Evolutionary conservation across 2,329 filamentous ascomycete genomes (phyloP).

Genomic region (Cryphonectria carpinicola): DNA sequence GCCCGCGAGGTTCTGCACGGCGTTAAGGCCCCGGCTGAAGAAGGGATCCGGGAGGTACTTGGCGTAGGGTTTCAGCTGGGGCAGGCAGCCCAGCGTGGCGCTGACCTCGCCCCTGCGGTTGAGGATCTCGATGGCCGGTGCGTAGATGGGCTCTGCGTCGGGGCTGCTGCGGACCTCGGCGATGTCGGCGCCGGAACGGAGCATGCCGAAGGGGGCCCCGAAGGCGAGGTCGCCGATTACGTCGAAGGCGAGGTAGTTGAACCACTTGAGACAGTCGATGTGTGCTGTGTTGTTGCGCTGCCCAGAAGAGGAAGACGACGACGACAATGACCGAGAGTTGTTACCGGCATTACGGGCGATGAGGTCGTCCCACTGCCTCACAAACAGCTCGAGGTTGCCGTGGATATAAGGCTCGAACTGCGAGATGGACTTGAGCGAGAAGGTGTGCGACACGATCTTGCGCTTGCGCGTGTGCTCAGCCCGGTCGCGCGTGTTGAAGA

Average conservation of each 20-base stretch:
- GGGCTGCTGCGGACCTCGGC: constrained; percentile 71
- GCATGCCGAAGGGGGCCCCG: constrained; percentile 82
- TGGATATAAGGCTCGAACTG: constrained; percentile 92
- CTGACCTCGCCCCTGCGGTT: constrained; percentile 89
- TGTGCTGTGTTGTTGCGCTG: constrained; percentile 57
- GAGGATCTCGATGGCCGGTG: constrained; percentile 82
- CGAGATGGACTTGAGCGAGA: constrained; percentile 77
- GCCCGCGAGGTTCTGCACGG: constrained; percentile 80
- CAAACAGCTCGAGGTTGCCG: constrained; percentile 74
- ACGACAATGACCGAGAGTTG: constrained; percentile 36
- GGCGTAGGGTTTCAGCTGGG: constrained; percentile 77
- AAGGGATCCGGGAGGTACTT: constrained; percentile 81
- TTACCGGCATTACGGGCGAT: constrained; percentile 46
- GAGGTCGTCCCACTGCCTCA: constrained; percentile 72
- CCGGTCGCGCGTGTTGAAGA: constrained; percentile 89
- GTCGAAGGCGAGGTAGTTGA: constrained; percentile 66
- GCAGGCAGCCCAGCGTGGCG: constrained; percentile 75
- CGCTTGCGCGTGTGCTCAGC: constrained; percentile 85
- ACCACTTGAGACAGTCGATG: constrained; percentile 79
- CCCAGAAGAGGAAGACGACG: constrained; percentile 21
- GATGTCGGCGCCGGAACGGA: constrained; percentile 74
- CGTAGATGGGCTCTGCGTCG: constrained; percentile 66
- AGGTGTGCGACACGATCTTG: constrained; percentile 86
- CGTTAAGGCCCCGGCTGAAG: constrained; percentile 73
- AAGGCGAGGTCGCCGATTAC: constrained; percentile 66